Evolutionary conservation across 345 rosid genomes (phyloP), one percentile per base, ranked within the genome.

Genomic region (Hevea brasiliensis): DNA sequence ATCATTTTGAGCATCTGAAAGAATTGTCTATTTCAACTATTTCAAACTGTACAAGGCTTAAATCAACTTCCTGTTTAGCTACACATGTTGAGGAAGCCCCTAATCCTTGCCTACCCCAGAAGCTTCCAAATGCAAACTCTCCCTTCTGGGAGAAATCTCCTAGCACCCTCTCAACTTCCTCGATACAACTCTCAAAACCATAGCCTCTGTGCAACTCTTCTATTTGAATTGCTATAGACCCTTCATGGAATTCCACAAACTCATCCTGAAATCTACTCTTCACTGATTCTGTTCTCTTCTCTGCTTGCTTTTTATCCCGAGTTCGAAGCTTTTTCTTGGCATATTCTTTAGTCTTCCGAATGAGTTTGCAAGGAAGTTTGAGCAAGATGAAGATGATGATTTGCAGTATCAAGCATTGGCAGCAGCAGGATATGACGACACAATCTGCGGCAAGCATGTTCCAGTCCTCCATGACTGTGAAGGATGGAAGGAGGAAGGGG

Each of bases 51-150:
- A 81, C 82, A 77, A 82, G 77, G 58, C 72, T 68, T 10, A 41
- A 64, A 69, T 78, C 78, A 69, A 67, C n/a, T 61, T 76, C 79
- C 60, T 81, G 67, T 40, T 65, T 70, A 71, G 75, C 61, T 71
- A 44, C 40, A 71, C 59, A 67, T 63, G 21, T 69, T 79, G 74
- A 68, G 35, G 78, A 59, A 73, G 67, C 65, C 47, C 81, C 67
- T 70, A 81, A 67, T 73, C 61, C 67, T 35, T 80, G 81, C 71
- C 84, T 77, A 4, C 92, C 89, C 98, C 98, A 89, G 68, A 93
- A 93, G 87, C 94, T 93, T 79, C 97, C 97, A 81, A 93, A 93
- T 72, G 86, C 87, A 82, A 93, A 93, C 86, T 82, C 85, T 35
- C 98, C 97, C 66, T 82, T 85, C 64, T 61, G 65, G 41, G 82